A percentile compares a stretch with the other conserved stretches of the same genome.
phyloP scores from a whole-genome alignment of 768 basidiomycete genomes.

The Termitomyces sp. region DNA sequence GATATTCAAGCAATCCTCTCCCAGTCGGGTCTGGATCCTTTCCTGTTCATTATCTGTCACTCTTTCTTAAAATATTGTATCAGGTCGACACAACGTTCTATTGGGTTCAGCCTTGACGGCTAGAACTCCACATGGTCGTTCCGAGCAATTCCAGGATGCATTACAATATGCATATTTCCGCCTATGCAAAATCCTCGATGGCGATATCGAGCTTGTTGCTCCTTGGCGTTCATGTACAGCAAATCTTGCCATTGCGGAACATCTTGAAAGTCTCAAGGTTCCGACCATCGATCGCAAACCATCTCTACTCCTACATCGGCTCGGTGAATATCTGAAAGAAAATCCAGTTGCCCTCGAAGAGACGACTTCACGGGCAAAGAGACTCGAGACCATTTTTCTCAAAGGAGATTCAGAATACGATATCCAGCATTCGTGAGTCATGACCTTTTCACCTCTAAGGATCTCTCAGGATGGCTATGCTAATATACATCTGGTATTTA shows the following conservation, averaged over 20 bases:
- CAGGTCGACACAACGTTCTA: background rate
- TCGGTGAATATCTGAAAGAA: background rate
- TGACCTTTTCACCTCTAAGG: background rate
- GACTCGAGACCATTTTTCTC: no score
- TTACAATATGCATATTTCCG: background rate
- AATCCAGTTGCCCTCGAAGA: background rate
- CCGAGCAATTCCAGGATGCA: background rate
- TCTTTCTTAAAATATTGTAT: no score
- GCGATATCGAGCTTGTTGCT: background rate
- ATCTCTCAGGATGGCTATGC: background rate
- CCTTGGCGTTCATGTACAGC: background rate
- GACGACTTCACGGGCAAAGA: background rate
- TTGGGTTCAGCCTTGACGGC: background rate
- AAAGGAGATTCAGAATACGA: background rate
- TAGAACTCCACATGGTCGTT: background rate
- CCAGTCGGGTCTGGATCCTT: no score
- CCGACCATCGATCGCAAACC: background rate
- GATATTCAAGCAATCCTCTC: no score
- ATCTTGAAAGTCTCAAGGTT: background rate
- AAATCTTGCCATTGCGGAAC: background rate
- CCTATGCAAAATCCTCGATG: background rate
- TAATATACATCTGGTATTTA: background rate
- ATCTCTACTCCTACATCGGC: background rate
- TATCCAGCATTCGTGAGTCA: background rate
- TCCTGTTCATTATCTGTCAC: no score